Evolutionary conservation across 2,329 filamentous ascomycete species (phyloP).

Genomic region (Fusarium dlaminii): DNA sequence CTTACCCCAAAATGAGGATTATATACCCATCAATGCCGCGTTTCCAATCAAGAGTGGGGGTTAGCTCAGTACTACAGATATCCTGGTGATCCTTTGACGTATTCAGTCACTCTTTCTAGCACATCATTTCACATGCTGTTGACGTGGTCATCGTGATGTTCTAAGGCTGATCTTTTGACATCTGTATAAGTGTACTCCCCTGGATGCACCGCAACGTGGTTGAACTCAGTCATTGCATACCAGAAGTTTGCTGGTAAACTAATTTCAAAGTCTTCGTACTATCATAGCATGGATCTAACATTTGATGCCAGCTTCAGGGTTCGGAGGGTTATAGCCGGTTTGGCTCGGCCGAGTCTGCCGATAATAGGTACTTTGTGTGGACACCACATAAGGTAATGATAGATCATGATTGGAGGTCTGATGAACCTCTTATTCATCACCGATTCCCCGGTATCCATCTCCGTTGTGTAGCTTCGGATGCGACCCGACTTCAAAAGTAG

Average conservation of each 20-base stretch:
- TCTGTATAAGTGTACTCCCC: not conserved
- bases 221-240: not conserved
- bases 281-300: too few relatives aligned
- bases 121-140: not conserved
- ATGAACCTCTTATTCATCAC: not conserved
- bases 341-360: not conserved
- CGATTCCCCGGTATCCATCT: not conserved
- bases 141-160: not conserved
- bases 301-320: not conserved
- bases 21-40: not conserved
- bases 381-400: not conserved
- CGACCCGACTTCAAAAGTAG: not conserved
- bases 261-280: not conserved
- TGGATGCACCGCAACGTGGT: not conserved
- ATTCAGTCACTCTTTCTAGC: not conserved
- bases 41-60: not conserved
- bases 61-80: not conserved
- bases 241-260: not conserved
- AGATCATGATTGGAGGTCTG: constrained; percentile 8
- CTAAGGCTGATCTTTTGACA: too few relatives aligned
- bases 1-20: constrained; percentile 7
- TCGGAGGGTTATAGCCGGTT: constrained; percentile 1
- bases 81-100: not conserved
- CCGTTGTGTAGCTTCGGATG: not conserved
- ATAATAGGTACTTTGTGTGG: not conserved